Percentiles rank a stretch among this genome's conserved stretches.
Evolutionary conservation across 2,329 filamentous ascomycete genomes (phyloP).

Genomic region (Pseudogymnoascus sp.): DNA sequence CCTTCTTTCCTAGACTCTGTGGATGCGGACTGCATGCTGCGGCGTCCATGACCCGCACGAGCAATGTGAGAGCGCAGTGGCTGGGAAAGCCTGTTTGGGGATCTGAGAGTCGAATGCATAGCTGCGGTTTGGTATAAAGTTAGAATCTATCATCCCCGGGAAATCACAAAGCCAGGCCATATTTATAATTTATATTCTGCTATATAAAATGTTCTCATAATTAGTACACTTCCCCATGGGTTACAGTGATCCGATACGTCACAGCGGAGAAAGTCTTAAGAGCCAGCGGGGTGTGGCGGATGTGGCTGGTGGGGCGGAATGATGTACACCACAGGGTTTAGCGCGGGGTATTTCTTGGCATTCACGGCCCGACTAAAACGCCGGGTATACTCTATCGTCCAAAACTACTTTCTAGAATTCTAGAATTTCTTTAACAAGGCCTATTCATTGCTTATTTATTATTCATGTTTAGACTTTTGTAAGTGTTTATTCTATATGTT

Average conservation of each 20-base stretch:
- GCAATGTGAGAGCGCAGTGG: background rate
- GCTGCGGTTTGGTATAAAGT: background rate
- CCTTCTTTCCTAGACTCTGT: conserved; percentile 37
- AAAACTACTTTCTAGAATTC: background rate
- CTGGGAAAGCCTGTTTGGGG: background rate
- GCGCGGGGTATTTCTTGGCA: background rate
- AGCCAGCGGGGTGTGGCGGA: background rate
- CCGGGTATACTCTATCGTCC: background rate
- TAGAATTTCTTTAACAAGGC: background rate
- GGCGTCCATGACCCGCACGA: background rate
- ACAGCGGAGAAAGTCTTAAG: background rate
- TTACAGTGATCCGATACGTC: conserved; percentile 1
- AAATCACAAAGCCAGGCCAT: background rate
- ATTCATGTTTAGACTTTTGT: background rate
- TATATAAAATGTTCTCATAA: conserved; percentile 1
- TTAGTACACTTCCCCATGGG: background rate
- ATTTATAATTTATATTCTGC: conserved; percentile 1
- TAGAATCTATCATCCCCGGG: background rate
- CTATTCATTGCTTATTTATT: background rate
- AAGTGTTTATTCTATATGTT: background rate
- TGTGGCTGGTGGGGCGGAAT: conserved; percentile 1
- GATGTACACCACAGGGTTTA: background rate
- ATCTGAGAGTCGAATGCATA: conserved; percentile 7
- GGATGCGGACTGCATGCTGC: background rate
- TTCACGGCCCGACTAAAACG: background rate